These are phyloP conservation scores for Alternaria incomplexa DNA, from an alignment of 2,329 filamentous ascomycete species.

Conservation along the genomic window DNA sequence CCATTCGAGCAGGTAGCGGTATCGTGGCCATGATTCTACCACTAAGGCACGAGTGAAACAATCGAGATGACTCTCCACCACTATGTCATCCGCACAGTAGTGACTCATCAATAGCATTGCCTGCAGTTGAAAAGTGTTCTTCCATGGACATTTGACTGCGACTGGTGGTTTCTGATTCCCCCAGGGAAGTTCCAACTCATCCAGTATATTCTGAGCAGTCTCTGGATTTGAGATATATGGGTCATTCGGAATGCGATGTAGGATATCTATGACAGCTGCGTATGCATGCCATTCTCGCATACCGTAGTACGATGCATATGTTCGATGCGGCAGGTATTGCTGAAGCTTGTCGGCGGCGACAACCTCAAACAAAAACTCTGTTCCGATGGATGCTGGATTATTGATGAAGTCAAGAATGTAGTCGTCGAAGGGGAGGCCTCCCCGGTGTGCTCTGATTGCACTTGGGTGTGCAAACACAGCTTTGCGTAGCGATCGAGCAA, in stretches of 20 bases:
- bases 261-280: slow-evolving; percentile 54
- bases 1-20: slow-evolving; percentile 57
- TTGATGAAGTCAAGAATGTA: slow-evolving; percentile 50
- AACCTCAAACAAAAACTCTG: slow-evolving; percentile 56
- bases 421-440: slow-evolving; percentile 46
- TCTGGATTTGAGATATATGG: slow-evolving; percentile 11
- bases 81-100: slow-evolving; percentile 34
- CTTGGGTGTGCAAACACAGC: slow-evolving; percentile 36
- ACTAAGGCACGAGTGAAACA: slow-evolving; percentile 50
- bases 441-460: slow-evolving; percentile 19
- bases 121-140: slow-evolving; percentile 57
- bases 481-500: slow-evolving; percentile 39
- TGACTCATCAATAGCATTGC: slow-evolving; percentile 53
- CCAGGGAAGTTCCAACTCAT: slow-evolving; percentile 52
- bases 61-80: slow-evolving; percentile 44
- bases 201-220: slow-evolving; percentile 38
- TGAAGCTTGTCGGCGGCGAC: slow-evolving; percentile 45
- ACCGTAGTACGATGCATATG: slow-evolving; percentile 54
- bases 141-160: slow-evolving; percentile 56
- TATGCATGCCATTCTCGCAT: slow-evolving; percentile 52
- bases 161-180: slow-evolving; percentile 50
- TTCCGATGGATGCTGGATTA: slow-evolving; percentile 49
- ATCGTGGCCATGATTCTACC: slow-evolving; percentile 56
- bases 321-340: slow-evolving; percentile 36
- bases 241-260: slow-evolving; percentile 46